A percentile compares a stretch with the other conserved stretches of the same genome.
phyloP scores from a whole-genome alignment of 1,284 basidiomycete genomes.

The Fomitopsis palustris region DNA sequence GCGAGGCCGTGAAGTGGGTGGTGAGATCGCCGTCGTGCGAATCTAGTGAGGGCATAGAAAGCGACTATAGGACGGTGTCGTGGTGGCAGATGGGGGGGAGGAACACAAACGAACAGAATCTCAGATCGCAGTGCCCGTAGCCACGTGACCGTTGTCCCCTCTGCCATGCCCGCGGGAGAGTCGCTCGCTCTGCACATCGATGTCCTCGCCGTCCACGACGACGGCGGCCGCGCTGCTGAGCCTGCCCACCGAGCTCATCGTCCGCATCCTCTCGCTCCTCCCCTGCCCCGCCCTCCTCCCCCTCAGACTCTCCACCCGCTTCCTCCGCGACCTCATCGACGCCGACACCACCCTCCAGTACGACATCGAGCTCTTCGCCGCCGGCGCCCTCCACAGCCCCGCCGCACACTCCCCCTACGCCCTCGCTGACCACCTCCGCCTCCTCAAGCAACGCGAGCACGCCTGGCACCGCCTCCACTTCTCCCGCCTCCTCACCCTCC shows the following conservation, averaged over 20 bases:
- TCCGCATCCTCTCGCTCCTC: slow-evolving; percentile 31
- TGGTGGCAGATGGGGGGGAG: no score
- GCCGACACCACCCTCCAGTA: slow-evolving; percentile 33
- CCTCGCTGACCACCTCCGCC: slow-evolving; percentile 27
- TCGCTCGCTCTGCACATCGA: no score
- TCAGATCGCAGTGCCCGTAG: no score
- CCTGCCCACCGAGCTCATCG: slow-evolving; percentile 37
- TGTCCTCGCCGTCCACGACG: no score
- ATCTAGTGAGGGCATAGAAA: no score
- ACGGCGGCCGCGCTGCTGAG: slow-evolving; percentile 19
- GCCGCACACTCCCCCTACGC: slow-evolving; percentile 14
- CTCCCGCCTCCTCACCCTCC: slow-evolving; percentile 8
- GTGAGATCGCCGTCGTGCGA: no score
- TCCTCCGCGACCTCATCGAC: slow-evolving; percentile 27
- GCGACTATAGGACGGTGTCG: no score
- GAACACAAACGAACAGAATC: no score
- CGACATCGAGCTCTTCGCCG: slow-evolving; percentile 28
- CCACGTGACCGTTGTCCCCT: no score
- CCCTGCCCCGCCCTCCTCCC: slow-evolving; percentile 26
- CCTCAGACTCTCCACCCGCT: slow-evolving; percentile 23
- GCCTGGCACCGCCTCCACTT: slow-evolving; percentile 19
- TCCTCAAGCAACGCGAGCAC: slow-evolving; percentile 28
- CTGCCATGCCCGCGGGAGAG: no score
- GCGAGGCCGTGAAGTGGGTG: slow-evolving; percentile 10
- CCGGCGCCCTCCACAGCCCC: slow-evolving; percentile 33